These are phyloP conservation scores for Euphrasia confusa DNA, from an alignment of 257 asterid species.

Conservation along the genomic window DNA sequence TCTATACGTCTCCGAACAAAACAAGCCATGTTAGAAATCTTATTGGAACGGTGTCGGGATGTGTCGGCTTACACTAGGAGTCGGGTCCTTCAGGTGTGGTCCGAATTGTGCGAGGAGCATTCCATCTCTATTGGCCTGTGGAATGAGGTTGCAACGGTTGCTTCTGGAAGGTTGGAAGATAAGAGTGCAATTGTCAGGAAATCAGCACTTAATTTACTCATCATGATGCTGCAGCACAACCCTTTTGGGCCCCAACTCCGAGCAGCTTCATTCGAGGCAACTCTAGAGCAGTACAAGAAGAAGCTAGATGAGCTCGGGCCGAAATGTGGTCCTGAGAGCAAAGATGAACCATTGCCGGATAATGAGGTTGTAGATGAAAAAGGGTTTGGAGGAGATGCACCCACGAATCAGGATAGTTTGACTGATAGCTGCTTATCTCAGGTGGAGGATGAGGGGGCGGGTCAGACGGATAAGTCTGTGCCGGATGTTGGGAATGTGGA, in stretches of 20 bases:
- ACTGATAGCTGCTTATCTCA: conserved; percentile 61
- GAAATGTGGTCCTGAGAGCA: conserved; percentile 31
- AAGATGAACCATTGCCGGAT: conserved; percentile 43
- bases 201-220: conserved; percentile 86
- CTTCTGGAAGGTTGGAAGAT: conserved; percentile 95
- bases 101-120: conserved; percentile 90
- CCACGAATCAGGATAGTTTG: conserved; percentile 46
- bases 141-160: conserved; percentile 90
- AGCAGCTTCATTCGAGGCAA: conserved; percentile 82
- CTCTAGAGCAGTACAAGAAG: conserved; percentile 90
- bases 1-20: conserved; percentile 81
- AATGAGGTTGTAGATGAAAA: conserved; percentile 53
- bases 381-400: conserved; percentile 33
- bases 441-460: conserved; percentile 31
- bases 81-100: conserved; percentile 96
- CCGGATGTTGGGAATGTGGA: conserved; percentile 94
- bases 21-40: conserved; percentile 94
- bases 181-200: conserved; percentile 98
- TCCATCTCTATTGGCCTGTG: conserved; percentile 90
- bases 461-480: conserved; percentile 49
- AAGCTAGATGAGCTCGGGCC: conserved; percentile 67
- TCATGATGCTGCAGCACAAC: conserved; percentile 93
- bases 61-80: conserved; percentile 97
- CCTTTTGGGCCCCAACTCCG: conserved; percentile 98
- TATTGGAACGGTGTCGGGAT: conserved; percentile 95